Evolutionary conservation across 768 basidiomycete species (phyloP).

Genomic region (Tricholoma sp.): DNA sequence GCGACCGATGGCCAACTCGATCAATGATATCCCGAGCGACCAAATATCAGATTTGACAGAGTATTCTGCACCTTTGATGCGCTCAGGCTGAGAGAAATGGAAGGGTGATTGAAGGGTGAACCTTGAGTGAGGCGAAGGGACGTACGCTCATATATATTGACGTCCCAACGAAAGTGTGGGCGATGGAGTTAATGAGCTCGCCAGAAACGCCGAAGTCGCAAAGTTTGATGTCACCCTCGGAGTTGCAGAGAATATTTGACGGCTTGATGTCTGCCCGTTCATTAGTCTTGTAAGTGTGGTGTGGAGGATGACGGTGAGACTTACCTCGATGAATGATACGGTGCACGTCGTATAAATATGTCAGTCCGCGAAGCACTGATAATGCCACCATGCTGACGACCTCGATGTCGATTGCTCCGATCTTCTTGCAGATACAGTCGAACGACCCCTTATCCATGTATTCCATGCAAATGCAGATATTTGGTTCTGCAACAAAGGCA

Average conservation of each 20-base stretch:
- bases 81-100: constrained; percentile 69
- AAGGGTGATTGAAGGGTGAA: not conserved
- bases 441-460: constrained; percentile 91
- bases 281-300: not conserved
- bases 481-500: constrained; percentile 93
- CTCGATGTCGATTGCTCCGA: constrained; percentile 86
- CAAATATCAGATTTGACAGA: constrained; percentile 99
- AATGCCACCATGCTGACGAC: constrained; percentile 93
- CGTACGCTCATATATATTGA: constrained; percentile 98
- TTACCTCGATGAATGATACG: constrained; percentile 97
- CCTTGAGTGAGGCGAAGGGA: constrained; percentile 15
- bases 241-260: constrained; percentile 94
- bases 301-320: constrained; percentile 18
- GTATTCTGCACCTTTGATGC: constrained; percentile 97
- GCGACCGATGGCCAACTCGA: constrained; percentile 92
- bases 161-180: constrained; percentile 98
- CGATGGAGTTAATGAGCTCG: constrained; percentile 97
- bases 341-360: constrained; percentile 95
- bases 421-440: constrained; percentile 92
- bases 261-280: constrained; percentile 88
- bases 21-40: constrained; percentile 95
- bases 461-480: constrained; percentile 99
- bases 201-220: constrained; percentile 99
- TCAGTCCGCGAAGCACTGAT: constrained; percentile 91
- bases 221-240: constrained; percentile 93